Evolutionary conservation across 805 yeast genomes (phyloP).

Genomic region (Yarrowia yakushimensis): DNA sequence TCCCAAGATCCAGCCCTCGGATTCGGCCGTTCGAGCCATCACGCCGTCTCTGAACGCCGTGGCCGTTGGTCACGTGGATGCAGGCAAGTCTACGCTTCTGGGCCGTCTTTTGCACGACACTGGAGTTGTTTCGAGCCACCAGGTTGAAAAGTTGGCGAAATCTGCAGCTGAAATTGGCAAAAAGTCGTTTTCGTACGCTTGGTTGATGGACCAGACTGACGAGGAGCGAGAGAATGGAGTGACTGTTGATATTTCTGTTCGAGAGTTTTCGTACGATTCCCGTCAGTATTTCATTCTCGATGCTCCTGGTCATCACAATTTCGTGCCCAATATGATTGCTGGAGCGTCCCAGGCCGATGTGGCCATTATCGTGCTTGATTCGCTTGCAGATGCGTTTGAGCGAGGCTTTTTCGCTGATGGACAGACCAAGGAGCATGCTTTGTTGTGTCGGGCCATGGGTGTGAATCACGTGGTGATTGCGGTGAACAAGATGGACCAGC

Average conservation of each 20-base stretch:
- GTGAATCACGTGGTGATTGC: constrained; percentile 58
- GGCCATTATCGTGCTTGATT: constrained; percentile 68
- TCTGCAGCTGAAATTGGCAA: constrained; percentile 69
- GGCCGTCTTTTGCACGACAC: constrained; percentile 67
- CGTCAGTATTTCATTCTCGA: constrained; percentile 68
- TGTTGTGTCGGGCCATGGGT: constrained; percentile 64
- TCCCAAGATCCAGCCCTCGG: constrained; percentile 13
- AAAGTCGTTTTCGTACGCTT: constrained; percentile 76
- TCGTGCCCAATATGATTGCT: constrained; percentile 81
- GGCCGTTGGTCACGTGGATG: constrained; percentile 82
- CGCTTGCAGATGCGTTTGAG: constrained; percentile 64
- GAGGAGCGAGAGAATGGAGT: constrained; percentile 77
- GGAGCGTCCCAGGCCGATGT: constrained; percentile 78
- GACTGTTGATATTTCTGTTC: constrained; percentile 72
- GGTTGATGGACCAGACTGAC: constrained; percentile 78
- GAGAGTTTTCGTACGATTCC: constrained; percentile 54
- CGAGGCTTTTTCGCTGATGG: constrained; percentile 64
- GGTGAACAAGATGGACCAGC: constrained; percentile 67
- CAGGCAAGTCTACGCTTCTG: constrained; percentile 78
- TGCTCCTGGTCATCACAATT: constrained; percentile 82
- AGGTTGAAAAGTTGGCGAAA: constrained; percentile 57
- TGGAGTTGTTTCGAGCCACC: constrained; percentile 62
- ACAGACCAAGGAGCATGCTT: constrained; percentile 75
- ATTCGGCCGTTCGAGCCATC: constrained; percentile 21
- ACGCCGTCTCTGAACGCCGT: constrained; percentile 68